Base-by-base conservation (phyloP, 352 stramenopile genomes). In the Pythium graminicola region DNA sequence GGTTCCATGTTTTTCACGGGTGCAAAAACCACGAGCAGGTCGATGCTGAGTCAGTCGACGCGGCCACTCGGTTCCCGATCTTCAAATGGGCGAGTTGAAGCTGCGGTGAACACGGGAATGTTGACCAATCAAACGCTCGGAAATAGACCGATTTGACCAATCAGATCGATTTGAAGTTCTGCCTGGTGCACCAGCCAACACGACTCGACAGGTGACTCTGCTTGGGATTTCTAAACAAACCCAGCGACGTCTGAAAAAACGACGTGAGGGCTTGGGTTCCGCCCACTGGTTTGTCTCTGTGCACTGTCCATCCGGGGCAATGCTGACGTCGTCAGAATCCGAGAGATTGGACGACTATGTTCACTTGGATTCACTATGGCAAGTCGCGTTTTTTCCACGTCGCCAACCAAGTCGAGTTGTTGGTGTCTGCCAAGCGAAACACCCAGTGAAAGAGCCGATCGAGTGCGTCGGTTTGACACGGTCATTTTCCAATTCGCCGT, bases 251-350 rank as follows among this genome's bases (percentile, higher is more conserved):
- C 41, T 17, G 16, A 51, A 60, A 50, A 65, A 52, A 51, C 45
- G 57, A 65, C 57, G 57, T 65, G 57, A 60, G 50, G 57, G 57
- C 9, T 65, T 57, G 57, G 57, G 57, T 6, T 14, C 22, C 0
- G 23, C 11, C 17, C 13, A 23, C 46, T 54, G 46, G 32, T 44
- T 43, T 35, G 46, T 54, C 46, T 35, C 32, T 55, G 22, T 54
- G 26, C 44, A 42, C 19, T 24, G 36, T 38, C 31, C 9, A 38
- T 14, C 16, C 19, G 47, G 33, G 29, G 29, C 33, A 44, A 22
- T 19, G 36, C 44, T 43, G 22, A 22, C 53, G 44, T 60, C 35
- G 35, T 54, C 43, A 57, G 36, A n/a, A n/a, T n/a, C n/a, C n/a
- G n/a, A n/a, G n/a, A n/a, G n/a, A n/a, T n/a, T n/a, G n/a, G n/a